Evolutionary conservation across 176 grass and related monocot species (phyloP), one percentile per base, ranked within the genome.

Genomic region (Carex littledalei): DNA sequence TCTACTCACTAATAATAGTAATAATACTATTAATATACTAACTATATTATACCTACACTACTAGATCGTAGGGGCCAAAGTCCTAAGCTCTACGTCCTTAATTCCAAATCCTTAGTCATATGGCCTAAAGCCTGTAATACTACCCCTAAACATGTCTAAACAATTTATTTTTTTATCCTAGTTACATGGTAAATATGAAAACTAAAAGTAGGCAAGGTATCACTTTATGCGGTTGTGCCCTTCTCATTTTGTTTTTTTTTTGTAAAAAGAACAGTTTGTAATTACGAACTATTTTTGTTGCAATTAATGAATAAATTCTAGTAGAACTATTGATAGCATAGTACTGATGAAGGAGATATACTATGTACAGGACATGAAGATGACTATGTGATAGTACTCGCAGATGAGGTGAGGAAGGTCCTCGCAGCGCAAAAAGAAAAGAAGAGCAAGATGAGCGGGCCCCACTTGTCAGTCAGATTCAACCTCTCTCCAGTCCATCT

Each of bases 401-500:
- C 88, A 55, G 79, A 89, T 52, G 84, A 86, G 69, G 88, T 89
- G 47, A 83, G 84, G 15, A 86, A 86, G 32, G 70, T 89, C 3
- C 88, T 89, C 18, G 32, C 3, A 37, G 66, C 37, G 5, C 45
- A 68, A 34, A 80, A 63, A 37, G 84, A 80, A 57, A 57, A 72
- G 77, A 79, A 56, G 29, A 79, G 65, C n/a, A 89, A 17, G 37
- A 60, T 67, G 47, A 66, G 59, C 24, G 80, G 11, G 29, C 11
- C 80, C n/a, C 84, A 35, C 67, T 57, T 84, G n/a, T 17, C 54
- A 58, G 35, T 35, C 4, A 86, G 49, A 8, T 60, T 84, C 21
- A 47, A 72, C 59, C 4, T 50, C 10, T 26, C 60, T 14, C 22
- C 59, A 1, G 18, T 86, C 67, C 79, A 47, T 50, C 59, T 89